Evolutionary conservation across 106 monocot species (phyloP).

Genomic region (Dioscorea zingiberensis): DNA sequence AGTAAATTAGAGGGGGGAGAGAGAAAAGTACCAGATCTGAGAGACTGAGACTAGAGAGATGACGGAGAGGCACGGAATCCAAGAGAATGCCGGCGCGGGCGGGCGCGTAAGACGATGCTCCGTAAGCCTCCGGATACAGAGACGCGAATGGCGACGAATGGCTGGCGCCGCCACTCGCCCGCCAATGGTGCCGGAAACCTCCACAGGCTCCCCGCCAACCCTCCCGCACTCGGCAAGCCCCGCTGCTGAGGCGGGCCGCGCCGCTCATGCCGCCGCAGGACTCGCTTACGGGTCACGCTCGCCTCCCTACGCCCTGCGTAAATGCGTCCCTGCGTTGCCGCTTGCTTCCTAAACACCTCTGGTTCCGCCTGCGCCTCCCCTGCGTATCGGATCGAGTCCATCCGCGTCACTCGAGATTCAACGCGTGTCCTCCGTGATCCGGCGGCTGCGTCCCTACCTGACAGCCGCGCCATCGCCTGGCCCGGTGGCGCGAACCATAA

Average conservation of each 20-base stretch:
- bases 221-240: too few species aligned
- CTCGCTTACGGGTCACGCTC: slow-evolving; percentile 35
- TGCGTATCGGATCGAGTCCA: slow-evolving; percentile 39
- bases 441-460: slow-evolving; percentile 35
- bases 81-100: not conserved
- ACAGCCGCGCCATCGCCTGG: slow-evolving; percentile 9
- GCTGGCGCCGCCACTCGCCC: not conserved
- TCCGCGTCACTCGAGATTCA: slow-evolving; percentile 18
- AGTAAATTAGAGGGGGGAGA: not conserved
- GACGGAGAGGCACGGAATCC: slow-evolving; percentile 22
- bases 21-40: not conserved
- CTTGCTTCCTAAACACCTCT: slow-evolving; percentile 53
- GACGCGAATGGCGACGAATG: slow-evolving; percentile 19
- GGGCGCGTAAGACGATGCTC: slow-evolving; percentile 9
- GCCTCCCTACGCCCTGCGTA: too few species aligned
- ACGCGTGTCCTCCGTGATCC: slow-evolving; percentile 21
- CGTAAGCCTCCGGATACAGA: slow-evolving; percentile 64
- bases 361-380: slow-evolving; percentile 49
- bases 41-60: not conserved
- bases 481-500: slow-evolving; percentile 51
- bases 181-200: slow-evolving; percentile 11
- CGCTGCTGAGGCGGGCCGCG: slow-evolving; percentile 11
- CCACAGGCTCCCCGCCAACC: slow-evolving; percentile 26
- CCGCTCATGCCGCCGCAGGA: slow-evolving; percentile 18
- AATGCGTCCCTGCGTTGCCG: too few species aligned